These are phyloP conservation scores for Thielaviopsis ethacetica DNA, from an alignment of 2,329 filamentous ascomycete genomes.

Conservation along the genomic window DNA sequence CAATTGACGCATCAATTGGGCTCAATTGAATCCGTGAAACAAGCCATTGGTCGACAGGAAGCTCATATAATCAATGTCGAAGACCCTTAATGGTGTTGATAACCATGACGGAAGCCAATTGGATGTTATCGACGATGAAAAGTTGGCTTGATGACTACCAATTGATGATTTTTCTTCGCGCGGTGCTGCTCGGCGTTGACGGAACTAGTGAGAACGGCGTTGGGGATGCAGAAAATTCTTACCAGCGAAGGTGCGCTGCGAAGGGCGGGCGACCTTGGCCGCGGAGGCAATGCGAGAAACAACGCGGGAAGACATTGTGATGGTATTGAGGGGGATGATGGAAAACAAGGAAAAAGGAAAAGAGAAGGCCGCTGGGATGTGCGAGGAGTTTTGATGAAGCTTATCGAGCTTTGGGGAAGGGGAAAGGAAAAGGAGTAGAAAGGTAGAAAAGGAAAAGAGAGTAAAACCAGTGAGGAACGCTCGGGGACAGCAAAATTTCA, in stretches of 20 bases:
- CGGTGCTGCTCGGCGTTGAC: conserved; percentile 4
- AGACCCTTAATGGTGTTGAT: background rate
- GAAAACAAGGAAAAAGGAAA: conserved; percentile 13
- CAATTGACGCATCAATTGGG: conserved; percentile 7
- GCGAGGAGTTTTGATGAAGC: conserved; percentile 13
- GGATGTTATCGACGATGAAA: conserved; percentile 1
- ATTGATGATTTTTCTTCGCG: conserved; percentile 8
- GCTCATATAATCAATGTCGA: background rate
- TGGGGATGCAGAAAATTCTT: conserved; percentile 11
- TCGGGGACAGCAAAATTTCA: conserved; percentile 13
- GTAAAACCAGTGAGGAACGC: conserved; percentile 13
- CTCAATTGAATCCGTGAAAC: background rate
- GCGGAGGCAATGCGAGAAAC: conserved; percentile 13
- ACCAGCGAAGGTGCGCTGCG: conserved; percentile 13
- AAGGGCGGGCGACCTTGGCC: conserved; percentile 13
- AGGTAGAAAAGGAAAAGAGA: conserved; percentile 11
- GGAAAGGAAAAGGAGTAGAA: conserved; percentile 13
- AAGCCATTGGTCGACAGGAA: conserved; percentile 5
- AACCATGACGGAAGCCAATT: conserved; percentile 4
- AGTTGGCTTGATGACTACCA: background rate
- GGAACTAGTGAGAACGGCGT: conserved; percentile 9
- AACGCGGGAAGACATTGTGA: conserved; percentile 13
- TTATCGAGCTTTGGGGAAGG: conserved; percentile 13
- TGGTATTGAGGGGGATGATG: conserved; percentile 12
- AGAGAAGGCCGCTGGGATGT: conserved; percentile 13